These are phyloP conservation scores for Extremus antarcticus DNA, from an alignment of 495 filamentous ascomycete genomes.

Conservation along the genomic window DNA sequence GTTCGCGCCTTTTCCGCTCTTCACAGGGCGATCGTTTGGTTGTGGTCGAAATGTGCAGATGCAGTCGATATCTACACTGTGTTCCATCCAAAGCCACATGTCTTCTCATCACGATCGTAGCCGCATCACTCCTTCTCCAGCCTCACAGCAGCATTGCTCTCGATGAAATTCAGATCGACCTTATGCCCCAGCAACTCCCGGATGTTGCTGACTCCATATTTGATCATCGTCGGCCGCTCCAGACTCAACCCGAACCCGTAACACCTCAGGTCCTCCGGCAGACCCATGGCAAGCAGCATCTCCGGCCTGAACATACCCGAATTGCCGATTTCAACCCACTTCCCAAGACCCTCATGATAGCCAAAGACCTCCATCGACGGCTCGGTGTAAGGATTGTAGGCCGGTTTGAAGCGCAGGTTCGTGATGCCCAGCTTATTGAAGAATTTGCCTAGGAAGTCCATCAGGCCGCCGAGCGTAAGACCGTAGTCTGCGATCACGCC, in stretches of 20 bases:
- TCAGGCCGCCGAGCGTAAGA: slow-evolving; percentile 80
- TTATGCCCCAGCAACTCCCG: slow-evolving; percentile 35
- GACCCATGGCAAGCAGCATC: slow-evolving; percentile 83
- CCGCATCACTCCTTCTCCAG: slow-evolving; percentile 34
- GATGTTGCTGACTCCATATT: slow-evolving; percentile 43
- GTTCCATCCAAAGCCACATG: no score
- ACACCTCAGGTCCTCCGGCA: slow-evolving; percentile 76
- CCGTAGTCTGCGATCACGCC: slow-evolving; percentile 95
- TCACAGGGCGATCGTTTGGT: no score
- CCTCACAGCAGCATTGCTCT: slow-evolving; percentile 31
- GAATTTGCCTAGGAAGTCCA: slow-evolving; percentile 95
- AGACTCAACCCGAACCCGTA: slow-evolving; percentile 87
- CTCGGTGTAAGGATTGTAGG: slow-evolving; percentile 99
- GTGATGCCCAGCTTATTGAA: slow-evolving; percentile 91
- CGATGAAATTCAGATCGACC: slow-evolving; percentile 32
- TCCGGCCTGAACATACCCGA: slow-evolving; percentile 96
- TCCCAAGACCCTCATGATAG: slow-evolving; percentile 77
- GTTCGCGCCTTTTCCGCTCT: no score
- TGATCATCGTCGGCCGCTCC: slow-evolving; percentile 97
- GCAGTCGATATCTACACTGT: no score
- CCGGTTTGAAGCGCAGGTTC: slow-evolving; percentile 83
- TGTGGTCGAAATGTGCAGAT: no score
- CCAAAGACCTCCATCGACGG: slow-evolving; percentile 95
- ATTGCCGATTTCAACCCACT: slow-evolving; percentile 96
- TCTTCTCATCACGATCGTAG: no score